Evolutionary conservation across 192 early-diverging fungal genomes (phyloP).

Genomic region (Umbelopsis vinacea): DNA sequence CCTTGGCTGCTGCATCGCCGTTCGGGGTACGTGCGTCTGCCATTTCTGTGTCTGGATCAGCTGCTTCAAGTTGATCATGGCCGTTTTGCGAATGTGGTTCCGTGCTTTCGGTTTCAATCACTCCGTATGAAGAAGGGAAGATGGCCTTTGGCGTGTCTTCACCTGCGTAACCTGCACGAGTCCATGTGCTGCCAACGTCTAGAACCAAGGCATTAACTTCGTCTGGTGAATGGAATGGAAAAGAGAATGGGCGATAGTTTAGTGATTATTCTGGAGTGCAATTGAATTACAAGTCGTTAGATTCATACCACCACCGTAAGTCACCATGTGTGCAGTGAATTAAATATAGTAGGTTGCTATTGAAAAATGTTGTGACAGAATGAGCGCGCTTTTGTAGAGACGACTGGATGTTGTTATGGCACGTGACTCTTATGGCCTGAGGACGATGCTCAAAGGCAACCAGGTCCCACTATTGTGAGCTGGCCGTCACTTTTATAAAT

Average conservation of each 20-base stretch:
- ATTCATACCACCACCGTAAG: conserved; percentile 45
- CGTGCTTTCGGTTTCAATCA: conserved; percentile 42
- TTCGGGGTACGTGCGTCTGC: conserved; percentile 40
- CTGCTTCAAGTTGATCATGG: conserved; percentile 5
- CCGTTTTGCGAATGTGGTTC: background rate
- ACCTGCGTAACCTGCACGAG: conserved; percentile 95
- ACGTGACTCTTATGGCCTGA: background rate
- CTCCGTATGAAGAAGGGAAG: conserved; percentile 82
- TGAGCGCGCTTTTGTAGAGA: background rate
- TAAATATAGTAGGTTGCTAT: background rate
- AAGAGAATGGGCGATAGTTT: background rate
- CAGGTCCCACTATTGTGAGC: no score
- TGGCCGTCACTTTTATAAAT: no score
- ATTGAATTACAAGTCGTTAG: background rate
- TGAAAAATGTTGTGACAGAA: conserved; percentile 1
- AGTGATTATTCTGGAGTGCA: background rate
- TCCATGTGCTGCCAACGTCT: conserved; percentile 87
- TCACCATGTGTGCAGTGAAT: conserved; percentile 35
- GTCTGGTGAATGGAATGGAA: conserved; percentile 60
- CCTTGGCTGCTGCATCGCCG: conserved; percentile 45
- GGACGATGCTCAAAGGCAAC: no score
- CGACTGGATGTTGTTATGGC: background rate
- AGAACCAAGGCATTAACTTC: conserved; percentile 94
- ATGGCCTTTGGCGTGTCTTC: conserved; percentile 92
- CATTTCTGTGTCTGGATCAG: conserved; percentile 34